phyloP scores from a whole-genome alignment of 495 filamentous ascomycete species.

The Talaromyces nanjingensis region DNA sequence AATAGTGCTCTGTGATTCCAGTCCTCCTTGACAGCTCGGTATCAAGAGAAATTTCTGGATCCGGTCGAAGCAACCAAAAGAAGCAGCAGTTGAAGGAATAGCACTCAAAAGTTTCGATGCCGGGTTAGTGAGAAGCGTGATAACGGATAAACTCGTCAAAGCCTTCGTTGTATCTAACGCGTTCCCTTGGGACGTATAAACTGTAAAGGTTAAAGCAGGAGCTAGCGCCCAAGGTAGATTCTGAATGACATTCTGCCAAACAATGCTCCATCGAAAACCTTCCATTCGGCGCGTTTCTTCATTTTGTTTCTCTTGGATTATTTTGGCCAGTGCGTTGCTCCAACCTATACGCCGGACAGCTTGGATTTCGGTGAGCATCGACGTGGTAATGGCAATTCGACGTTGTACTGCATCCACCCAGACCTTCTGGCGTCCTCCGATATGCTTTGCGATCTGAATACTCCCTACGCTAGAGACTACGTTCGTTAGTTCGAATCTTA shows the following conservation, averaged over 20 bases:
- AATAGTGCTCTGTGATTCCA: not conserved
- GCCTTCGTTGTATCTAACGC: constrained; percentile 39
- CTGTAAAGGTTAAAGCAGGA: constrained; percentile 44
- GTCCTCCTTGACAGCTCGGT: constrained; percentile 8
- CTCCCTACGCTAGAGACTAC: constrained; percentile 7
- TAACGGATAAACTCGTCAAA: constrained; percentile 55
- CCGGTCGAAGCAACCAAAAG: constrained; percentile 49
- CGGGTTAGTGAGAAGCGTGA: constrained; percentile 50
- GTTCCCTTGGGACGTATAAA: constrained; percentile 36
- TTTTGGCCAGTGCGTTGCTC: constrained; percentile 20
- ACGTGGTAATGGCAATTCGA: constrained; percentile 42
- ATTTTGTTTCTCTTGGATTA: constrained; percentile 43
- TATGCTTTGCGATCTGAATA: constrained; percentile 34
- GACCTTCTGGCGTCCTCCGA: constrained; percentile 37
- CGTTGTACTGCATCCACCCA: constrained; percentile 52
- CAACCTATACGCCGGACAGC: constrained; percentile 49
- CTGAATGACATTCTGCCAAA: constrained; percentile 32
- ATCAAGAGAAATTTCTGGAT: constrained; percentile 55
- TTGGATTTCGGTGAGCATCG: constrained; percentile 50
- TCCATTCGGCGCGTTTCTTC: constrained; percentile 51
- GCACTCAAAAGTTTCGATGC: constrained; percentile 47
- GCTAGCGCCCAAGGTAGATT: constrained; percentile 32
- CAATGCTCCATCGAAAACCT: constrained; percentile 45
- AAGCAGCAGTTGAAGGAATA: constrained; percentile 44
- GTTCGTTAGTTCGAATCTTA: not conserved